These are phyloP conservation scores for Metschnikowia lachancei DNA, from an alignment of 805 yeast species.

Conservation along the genomic window DNA sequence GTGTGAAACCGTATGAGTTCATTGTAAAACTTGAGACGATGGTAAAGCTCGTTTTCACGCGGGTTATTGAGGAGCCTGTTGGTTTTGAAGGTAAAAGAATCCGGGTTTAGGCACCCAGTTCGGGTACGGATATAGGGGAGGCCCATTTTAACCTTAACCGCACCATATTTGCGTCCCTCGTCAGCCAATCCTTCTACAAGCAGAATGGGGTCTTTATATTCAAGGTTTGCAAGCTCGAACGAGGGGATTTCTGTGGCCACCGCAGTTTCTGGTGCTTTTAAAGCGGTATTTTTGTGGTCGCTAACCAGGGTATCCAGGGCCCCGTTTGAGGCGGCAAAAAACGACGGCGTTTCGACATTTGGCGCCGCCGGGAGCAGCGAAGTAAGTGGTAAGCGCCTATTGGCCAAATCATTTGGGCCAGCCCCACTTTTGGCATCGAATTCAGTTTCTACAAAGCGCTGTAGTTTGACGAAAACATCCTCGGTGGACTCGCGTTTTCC, in stretches of 20 bases:
- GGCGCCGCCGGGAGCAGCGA: slow-evolving; percentile 1
- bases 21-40: slow-evolving; percentile 47
- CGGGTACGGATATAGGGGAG: slow-evolving; percentile 20
- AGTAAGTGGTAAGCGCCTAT: slow-evolving; percentile 3
- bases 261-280: background rate
- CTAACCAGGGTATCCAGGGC: background rate
- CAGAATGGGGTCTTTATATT: slow-evolving; percentile 57
- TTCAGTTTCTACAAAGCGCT: background rate
- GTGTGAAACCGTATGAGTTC: slow-evolving; percentile 45
- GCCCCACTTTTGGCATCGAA: background rate
- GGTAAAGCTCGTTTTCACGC: slow-evolving; percentile 39
- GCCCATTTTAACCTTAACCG: slow-evolving; percentile 73
- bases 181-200: slow-evolving; percentile 54
- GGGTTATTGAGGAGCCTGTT: slow-evolving; percentile 48
- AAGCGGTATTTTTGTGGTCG: no score
- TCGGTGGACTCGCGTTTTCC: slow-evolving; percentile 6
- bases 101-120: slow-evolving; percentile 39
- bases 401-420: background rate
- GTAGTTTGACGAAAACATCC: slow-evolving; percentile 4
- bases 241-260: slow-evolving; percentile 46
- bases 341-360: background rate
- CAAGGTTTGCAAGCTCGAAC: slow-evolving; percentile 48
- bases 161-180: slow-evolving; percentile 63
- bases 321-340: background rate
- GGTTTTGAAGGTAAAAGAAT: slow-evolving; percentile 51